Percentiles rank a stretch among this genome's conserved stretches.
phyloP scores from a whole-genome alignment of 257 asterid species.

The Prunella vulgaris region DNA sequence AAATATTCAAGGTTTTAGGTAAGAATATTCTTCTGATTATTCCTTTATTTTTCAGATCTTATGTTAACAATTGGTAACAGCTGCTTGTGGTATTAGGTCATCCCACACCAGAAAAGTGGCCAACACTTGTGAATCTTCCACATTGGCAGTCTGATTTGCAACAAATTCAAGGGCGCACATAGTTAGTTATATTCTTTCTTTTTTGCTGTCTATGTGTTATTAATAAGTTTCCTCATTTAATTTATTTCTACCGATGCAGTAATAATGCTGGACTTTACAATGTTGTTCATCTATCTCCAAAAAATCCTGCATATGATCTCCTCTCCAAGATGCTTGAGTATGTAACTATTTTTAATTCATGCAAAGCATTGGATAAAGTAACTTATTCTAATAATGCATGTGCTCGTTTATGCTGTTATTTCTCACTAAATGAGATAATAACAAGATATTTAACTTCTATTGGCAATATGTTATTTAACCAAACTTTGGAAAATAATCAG shows the following conservation, averaged over 20 bases:
- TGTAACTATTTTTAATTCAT: constrained; percentile 25
- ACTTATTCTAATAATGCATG: not conserved
- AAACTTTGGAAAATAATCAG: constrained; percentile 4
- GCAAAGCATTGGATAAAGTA: constrained; percentile 9
- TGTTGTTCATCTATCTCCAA: constrained; percentile 76
- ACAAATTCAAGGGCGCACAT: constrained; percentile 88
- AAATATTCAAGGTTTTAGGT: constrained; percentile 96
- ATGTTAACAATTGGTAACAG: constrained; percentile 12
- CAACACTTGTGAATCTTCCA: constrained; percentile 82
- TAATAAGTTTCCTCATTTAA: constrained; percentile 5
- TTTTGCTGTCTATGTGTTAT: constrained; percentile 1
- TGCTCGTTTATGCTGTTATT: constrained; percentile 7
- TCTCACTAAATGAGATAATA: constrained; percentile 14
- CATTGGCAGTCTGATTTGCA: constrained; percentile 87
- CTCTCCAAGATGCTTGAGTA: constrained; percentile 99
- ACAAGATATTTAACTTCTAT: not conserved
- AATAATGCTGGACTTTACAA: constrained; percentile 84
- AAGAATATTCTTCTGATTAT: constrained; percentile 31
- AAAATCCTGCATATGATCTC: constrained; percentile 91
- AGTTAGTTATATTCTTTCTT: constrained; percentile 48
- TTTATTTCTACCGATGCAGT: constrained; percentile 40
- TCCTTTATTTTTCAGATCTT: constrained; percentile 14
- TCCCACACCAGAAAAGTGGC: constrained; percentile 97
- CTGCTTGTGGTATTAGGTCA: constrained; percentile 59
- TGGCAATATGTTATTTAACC: constrained; percentile 7